A percentile compares a stretch with the other conserved stretches of the same genome.
Conservation (phyloP, 768 basidiomycete genomes). For the Xerocomellus dryophilus region DNA sequence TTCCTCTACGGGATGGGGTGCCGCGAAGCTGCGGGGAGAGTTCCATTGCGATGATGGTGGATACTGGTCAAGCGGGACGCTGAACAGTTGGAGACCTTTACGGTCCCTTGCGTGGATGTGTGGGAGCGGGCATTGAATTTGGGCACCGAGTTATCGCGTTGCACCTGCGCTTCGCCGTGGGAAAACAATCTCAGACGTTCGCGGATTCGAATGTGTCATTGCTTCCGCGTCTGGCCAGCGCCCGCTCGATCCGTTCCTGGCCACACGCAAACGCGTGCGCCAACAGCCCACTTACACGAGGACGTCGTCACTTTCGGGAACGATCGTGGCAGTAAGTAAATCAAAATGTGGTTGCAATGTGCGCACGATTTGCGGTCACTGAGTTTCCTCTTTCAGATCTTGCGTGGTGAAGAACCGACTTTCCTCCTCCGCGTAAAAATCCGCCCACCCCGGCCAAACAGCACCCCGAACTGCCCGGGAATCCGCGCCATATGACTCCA, state of each 20-base stretch:
- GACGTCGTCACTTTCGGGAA: not conserved
- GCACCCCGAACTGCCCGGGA: not conserved
- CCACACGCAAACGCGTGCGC: not conserved
- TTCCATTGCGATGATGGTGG: constrained; percentile 38
- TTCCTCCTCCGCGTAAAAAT: not conserved
- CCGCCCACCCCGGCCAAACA: not conserved
- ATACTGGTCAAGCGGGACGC: constrained; percentile 27
- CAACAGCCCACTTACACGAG: constrained; percentile 19
- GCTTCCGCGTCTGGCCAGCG: constrained; percentile 36
- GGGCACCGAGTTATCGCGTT: constrained; percentile 40
- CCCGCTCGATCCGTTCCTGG: constrained; percentile 22
- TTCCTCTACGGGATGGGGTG: constrained; percentile 60
- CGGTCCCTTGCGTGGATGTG: constrained; percentile 33
- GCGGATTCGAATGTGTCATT: constrained; percentile 33
- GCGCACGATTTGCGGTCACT: not conserved
- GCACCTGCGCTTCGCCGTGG: constrained; percentile 33
- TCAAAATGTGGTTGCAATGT: constrained; percentile 2
- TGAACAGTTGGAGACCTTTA: constrained; percentile 1
- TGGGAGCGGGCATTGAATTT: constrained; percentile 41
- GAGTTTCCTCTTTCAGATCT: not conserved
- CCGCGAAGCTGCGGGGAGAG: constrained; percentile 50
- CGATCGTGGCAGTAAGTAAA: not conserved
- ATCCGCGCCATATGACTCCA: not conserved
- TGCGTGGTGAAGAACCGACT: too few species aligned
- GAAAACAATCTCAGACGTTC: constrained; percentile 30